Conservation (phyloP, 257 asterid species). For the Solanum lycopersicoides region DNA sequence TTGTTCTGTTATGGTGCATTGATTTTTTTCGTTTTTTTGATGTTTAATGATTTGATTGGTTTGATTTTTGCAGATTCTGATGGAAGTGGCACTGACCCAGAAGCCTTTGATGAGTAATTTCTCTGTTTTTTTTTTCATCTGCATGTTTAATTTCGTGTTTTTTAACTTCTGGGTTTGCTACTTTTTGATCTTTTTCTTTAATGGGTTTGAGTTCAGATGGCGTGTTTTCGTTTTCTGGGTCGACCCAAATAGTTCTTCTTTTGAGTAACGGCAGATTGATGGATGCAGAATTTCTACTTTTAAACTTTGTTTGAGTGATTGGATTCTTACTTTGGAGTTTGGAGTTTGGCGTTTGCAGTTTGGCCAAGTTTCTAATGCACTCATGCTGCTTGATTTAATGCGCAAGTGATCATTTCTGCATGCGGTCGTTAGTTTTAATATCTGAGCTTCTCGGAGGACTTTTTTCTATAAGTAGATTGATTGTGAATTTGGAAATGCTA, state of each 20-base stretch:
- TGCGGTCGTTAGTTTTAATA: background rate
- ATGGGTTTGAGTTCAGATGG: background rate
- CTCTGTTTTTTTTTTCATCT: background rate
- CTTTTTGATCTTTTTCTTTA: background rate
- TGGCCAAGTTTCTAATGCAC: background rate
- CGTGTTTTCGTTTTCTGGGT: background rate
- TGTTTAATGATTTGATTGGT: background rate
- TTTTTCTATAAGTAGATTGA: constrained; percentile 1
- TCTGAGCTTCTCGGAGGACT: background rate
- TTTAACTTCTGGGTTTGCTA: background rate
- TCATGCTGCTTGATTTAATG: constrained; percentile 5
- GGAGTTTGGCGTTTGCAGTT: background rate
- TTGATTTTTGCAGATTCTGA: constrained; percentile 21
- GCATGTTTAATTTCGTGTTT: constrained; percentile 8
- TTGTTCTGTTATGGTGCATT: background rate
- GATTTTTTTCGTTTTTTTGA: background rate
- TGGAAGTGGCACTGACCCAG: constrained; percentile 36
- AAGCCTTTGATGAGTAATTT: constrained; percentile 27
- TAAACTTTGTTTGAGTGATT: background rate
- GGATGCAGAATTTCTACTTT: background rate
- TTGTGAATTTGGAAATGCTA: constrained; percentile 1
- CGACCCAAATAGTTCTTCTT: background rate
- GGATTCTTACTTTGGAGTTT: background rate
- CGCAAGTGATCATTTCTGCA: background rate
- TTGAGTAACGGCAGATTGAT: background rate